Percentiles rank a stretch among this genome's conserved stretches.
phyloP scores from a whole-genome alignment of 2,329 filamentous ascomycete species.

The Pseudogymnoascus pannorum region DNA sequence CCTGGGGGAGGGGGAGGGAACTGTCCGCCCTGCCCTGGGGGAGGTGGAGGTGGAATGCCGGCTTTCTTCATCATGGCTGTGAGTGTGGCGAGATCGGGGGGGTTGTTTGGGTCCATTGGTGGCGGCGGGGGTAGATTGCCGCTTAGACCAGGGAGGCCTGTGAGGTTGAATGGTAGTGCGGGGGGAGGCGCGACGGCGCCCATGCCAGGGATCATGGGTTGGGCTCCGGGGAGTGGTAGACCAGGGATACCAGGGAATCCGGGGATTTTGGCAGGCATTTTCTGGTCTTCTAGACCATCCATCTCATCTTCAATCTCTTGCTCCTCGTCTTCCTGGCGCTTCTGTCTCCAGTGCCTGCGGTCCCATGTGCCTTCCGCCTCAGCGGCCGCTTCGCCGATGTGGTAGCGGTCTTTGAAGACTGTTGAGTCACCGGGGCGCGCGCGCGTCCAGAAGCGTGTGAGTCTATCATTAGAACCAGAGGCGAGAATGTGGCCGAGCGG shows the following conservation, averaged over 20 bases:
- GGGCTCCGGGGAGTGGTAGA: conserved; percentile 24
- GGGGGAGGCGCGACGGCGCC: conserved; percentile 33
- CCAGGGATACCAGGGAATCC: conserved; percentile 50
- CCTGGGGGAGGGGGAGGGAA: conserved; percentile 34
- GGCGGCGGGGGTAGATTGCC: conserved; percentile 40
- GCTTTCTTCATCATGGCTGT: conserved; percentile 60
- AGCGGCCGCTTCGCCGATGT: conserved; percentile 88
- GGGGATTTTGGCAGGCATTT: conserved; percentile 58
- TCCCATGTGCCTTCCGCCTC: conserved; percentile 95
- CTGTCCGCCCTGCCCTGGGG: conserved; percentile 23
- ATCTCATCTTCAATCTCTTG: conserved; percentile 89
- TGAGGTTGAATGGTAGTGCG: conserved; percentile 30
- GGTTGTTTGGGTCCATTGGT: conserved; percentile 51
- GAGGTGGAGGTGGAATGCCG: conserved; percentile 53
- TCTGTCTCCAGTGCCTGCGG: conserved; percentile 65
- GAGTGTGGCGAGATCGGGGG: conserved; percentile 53
- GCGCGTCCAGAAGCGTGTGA: conserved; percentile 94
- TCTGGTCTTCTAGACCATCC: conserved; percentile 87
- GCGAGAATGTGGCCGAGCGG: conserved; percentile 91
- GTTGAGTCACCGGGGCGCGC: conserved; percentile 80
- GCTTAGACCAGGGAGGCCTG: conserved; percentile 19
- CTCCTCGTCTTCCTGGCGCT: conserved; percentile 86
- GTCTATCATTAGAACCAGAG: conserved; percentile 91
- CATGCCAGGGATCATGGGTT: conserved; percentile 44
- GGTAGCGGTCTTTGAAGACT: conserved; percentile 83